Conservation (phyloP, 345 rosid genomes). For the Crucihimalaya himalaica region DNA sequence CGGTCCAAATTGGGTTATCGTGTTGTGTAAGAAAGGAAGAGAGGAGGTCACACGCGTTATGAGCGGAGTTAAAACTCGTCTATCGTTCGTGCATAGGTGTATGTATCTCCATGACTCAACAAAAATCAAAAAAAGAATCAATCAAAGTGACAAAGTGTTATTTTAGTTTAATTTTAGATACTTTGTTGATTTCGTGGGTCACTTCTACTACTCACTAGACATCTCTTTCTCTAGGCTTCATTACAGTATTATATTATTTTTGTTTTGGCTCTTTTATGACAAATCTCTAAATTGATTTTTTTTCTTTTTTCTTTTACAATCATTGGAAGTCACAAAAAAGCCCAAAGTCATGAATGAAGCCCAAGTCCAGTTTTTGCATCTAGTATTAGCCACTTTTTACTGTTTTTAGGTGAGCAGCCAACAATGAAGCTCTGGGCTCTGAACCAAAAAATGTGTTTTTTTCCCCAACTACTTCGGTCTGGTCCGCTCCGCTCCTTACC, state of each 20-base stretch:
- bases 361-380: neutral
- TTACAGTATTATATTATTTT: neutral
- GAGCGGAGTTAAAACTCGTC: neutral
- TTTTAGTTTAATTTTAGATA: neutral
- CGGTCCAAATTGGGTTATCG: slow-evolving; percentile 19
- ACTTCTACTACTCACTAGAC: slow-evolving; percentile 1
- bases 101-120: neutral
- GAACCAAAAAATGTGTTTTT: no score
- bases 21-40: slow-evolving; percentile 24
- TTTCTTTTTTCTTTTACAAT: no score
- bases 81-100: slow-evolving; percentile 27
- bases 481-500: no score
- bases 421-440: no score
- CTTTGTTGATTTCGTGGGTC: slow-evolving; percentile 39
- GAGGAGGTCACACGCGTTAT: slow-evolving; percentile 37
- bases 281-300: neutral
- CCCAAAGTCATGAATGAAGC: slow-evolving; percentile 10
- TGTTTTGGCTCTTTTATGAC: neutral
- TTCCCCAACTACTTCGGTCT: no score
- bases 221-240: slow-evolving; percentile 33
- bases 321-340: neutral
- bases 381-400: neutral
- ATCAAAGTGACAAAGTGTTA: no score
- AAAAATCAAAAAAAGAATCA: neutral
- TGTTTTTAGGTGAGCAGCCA: no score